Evolutionary conservation across 768 basidiomycete genomes (phyloP).

Genomic region (Auricularia sp.): DNA sequence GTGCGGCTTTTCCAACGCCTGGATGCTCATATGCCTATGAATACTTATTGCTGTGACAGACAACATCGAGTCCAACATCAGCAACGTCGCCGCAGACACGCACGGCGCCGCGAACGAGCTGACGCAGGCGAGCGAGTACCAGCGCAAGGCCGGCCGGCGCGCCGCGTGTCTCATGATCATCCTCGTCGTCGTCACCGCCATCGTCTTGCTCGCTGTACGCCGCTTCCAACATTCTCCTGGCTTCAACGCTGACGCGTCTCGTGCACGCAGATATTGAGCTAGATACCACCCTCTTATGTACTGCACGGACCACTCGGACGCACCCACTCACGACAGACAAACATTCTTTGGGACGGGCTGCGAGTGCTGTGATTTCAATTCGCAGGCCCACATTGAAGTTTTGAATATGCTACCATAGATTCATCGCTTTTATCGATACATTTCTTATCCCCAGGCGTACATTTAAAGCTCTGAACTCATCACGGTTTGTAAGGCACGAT

Average conservation of each 20-base stretch:
- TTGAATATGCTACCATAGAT: too few species aligned
- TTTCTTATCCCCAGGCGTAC: too few species aligned
- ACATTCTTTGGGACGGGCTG: too few species aligned
- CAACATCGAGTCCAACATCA: conserved; percentile 91
- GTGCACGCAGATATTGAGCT: not conserved
- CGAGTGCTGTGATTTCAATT: too few species aligned
- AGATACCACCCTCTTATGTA: not conserved
- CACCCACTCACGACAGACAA: too few species aligned
- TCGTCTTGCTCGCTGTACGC: conserved; percentile 89
- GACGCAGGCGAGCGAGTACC: conserved; percentile 82
- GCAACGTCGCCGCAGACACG: conserved; percentile 75
- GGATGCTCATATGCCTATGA: not conserved
- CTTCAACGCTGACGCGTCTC: not conserved
- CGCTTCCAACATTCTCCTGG: not conserved
- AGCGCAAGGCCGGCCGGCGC: conserved; percentile 84
- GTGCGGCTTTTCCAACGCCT: conserved; percentile 34
- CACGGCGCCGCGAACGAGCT: conserved; percentile 78
- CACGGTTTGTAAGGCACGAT: conserved; percentile 38
- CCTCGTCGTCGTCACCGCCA: conserved; percentile 71
- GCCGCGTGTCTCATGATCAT: conserved; percentile 87
- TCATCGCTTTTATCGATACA: too few species aligned
- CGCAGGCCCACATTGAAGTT: too few species aligned
- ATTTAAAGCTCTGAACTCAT: not conserved
- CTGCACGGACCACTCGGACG: not conserved
- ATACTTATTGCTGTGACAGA: conserved; percentile 36